Conservation (phyloP, 768 basidiomycete genomes). For the Mycena rebaudengoi region DNA sequence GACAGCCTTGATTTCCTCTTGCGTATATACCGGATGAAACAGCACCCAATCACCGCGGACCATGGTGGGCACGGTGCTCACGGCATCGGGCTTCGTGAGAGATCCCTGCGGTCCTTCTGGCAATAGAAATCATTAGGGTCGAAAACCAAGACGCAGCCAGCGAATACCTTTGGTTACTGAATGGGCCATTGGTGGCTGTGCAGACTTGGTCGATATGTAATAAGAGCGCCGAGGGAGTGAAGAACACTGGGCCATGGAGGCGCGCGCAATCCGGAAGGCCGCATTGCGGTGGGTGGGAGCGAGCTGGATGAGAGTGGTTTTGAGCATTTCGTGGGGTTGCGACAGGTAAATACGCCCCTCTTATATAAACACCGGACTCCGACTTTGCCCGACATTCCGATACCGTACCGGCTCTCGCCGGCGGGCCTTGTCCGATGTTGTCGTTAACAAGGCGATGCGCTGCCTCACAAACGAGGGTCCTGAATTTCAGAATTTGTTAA, state of each 20-base stretch:
- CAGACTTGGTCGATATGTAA: too few species aligned
- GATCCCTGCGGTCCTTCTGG: neutral
- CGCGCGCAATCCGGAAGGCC: neutral
- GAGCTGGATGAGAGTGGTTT: conserved; percentile 1
- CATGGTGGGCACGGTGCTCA: conserved; percentile 63
- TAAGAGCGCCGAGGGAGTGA: neutral
- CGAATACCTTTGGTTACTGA: neutral
- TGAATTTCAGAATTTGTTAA: too few species aligned
- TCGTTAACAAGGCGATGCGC: too few species aligned
- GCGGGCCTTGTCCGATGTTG: too few species aligned
- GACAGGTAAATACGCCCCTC: too few species aligned
- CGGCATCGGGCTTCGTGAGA: conserved; percentile 53
- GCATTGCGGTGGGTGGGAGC: conserved; percentile 15
- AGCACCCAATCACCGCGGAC: conserved; percentile 88
- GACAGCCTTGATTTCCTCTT: conserved; percentile 75
- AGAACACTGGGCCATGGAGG: neutral
- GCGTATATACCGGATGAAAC: conserved; percentile 91
- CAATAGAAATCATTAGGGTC: neutral
- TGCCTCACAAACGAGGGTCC: too few species aligned
- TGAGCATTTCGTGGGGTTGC: conserved; percentile 2
- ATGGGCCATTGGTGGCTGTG: neutral
- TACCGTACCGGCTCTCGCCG: too few species aligned
- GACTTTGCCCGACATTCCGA: too few species aligned
- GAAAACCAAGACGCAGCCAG: neutral
- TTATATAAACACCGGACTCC: too few species aligned